Evolutionary conservation across 1,139 yeast genomes (phyloP), one percentile per base, ranked within the genome.

Genomic region (Yamadazyma triangularis): DNA sequence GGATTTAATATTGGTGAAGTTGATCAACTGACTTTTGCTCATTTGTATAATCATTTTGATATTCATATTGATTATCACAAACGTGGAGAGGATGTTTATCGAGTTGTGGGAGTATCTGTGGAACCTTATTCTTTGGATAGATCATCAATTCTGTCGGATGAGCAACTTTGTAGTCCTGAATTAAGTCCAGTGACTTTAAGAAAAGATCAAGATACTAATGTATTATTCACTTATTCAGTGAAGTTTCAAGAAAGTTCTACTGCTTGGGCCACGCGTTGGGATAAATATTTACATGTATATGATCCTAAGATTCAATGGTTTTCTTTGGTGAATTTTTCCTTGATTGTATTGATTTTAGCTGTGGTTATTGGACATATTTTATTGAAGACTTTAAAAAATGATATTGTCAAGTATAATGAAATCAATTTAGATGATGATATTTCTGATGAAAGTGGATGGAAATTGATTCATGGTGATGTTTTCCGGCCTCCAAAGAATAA

Each of bases 201-300:
- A 23, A 56, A 52, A 31, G 58, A 56, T n/a, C 35, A 40, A 13
- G 62, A 56, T 14, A 53, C 62, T 7, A 44, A 46, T 4, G 72
- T 67, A 4, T 28, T 45, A 30, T 68, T 53, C 46, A 60, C 73
- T 8, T 68, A 68, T 46, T 54, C 79, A 3, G 75, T 82, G 14
- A 50, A 50, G 9, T 91, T 91, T 70, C 56, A 62, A 19, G 72
- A 73, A 35, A 82, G 94, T 11, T 64, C 63, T 10, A 85, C 93
- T 10, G 78, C 81, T 8, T 91, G 97, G 98, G 97, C 97, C 20
- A 91, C 97, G 1, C 79, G 99, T 64, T 91, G 99, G 99, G 98
- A 91, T 57, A 86, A 87, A 57, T 91, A 91, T 55, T 71, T 91
- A 50, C 95, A 87, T 50, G 93, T 84, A 23, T 83, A 80, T 53